These are phyloP conservation scores for Boletus rubescentipes DNA, from an alignment of 768 basidiomycete species.

Conservation along the genomic window DNA sequence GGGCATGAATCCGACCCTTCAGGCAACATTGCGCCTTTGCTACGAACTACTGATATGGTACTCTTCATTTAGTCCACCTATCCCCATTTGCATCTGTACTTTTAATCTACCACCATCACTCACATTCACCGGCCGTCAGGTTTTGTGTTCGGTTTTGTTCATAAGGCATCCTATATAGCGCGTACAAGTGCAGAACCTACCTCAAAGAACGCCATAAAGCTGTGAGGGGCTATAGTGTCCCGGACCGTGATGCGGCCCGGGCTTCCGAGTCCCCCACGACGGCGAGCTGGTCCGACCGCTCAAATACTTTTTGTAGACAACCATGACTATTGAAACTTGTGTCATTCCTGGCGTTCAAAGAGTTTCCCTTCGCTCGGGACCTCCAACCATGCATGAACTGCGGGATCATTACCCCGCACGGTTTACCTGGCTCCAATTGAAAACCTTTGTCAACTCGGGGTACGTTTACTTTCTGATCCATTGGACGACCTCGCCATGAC, in stretches of 20 bases:
- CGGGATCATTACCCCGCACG: slow-evolving; percentile 66
- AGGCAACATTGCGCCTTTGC: not conserved
- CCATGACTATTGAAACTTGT: slow-evolving; percentile 20
- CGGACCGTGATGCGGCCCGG: too few relatives aligned
- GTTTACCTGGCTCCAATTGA: slow-evolving; percentile 76
- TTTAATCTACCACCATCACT: not conserved
- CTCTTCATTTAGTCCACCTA: slow-evolving; percentile 10
- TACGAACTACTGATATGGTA: not conserved
- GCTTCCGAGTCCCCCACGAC: not conserved
- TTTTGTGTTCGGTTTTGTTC: not conserved
- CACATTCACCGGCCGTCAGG: too few relatives aligned
- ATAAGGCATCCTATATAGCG: not conserved
- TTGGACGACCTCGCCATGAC: not conserved
- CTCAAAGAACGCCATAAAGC: too few relatives aligned
- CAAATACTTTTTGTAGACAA: not conserved
- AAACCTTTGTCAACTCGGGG: slow-evolving; percentile 79
- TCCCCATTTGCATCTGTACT: slow-evolving; percentile 14
- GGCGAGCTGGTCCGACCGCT: not conserved
- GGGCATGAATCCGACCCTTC: not conserved
- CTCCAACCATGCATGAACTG: slow-evolving; percentile 68
- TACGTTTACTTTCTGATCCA: slow-evolving; percentile 28
- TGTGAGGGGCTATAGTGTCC: too few relatives aligned
- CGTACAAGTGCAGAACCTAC: too few relatives aligned
- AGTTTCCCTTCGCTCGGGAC: slow-evolving; percentile 53
- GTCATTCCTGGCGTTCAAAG: not conserved